These are phyloP conservation scores for Backusella australiensis DNA, from an alignment of 192 early-diverging fungal species.

Conservation along the genomic window DNA sequence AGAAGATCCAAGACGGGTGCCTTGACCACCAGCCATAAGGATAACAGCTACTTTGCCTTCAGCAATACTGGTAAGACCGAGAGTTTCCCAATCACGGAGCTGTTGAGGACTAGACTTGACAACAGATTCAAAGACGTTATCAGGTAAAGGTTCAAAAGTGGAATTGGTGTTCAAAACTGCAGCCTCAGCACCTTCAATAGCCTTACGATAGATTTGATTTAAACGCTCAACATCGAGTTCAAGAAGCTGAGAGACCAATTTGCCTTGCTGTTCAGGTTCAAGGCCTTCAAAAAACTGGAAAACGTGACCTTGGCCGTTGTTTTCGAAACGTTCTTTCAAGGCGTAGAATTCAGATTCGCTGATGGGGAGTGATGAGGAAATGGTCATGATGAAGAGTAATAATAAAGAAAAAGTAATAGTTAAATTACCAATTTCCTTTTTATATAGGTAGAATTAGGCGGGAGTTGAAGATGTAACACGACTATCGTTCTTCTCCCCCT, in stretches of 20 bases:
- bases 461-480: background rate
- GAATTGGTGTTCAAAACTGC: constrained; percentile 33
- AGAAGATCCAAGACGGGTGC: constrained; percentile 77
- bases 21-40: constrained; percentile 90
- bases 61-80: constrained; percentile 79
- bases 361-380: constrained; percentile 17
- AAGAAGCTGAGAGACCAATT: constrained; percentile 64
- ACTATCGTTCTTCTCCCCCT: background rate
- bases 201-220: constrained; percentile 81
- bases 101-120: constrained; percentile 52
- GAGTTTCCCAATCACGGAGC: constrained; percentile 62
- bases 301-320: constrained; percentile 84
- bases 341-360: constrained; percentile 35
- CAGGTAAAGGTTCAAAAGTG: constrained; percentile 73
- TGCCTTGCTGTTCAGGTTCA: constrained; percentile 47
- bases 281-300: constrained; percentile 81
- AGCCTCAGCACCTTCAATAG: constrained; percentile 54
- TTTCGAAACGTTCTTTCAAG: constrained; percentile 62
- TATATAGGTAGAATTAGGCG: constrained; percentile 1
- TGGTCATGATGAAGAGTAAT: constrained; percentile 20
- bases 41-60: constrained; percentile 92
- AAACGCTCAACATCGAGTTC: constrained; percentile 75
- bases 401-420: constrained; percentile 9
- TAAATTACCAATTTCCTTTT: background rate
- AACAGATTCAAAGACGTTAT: constrained; percentile 63